Base-by-base conservation (phyloP, 2,329 filamentous ascomycete species). In the Phialophora tarda region DNA sequence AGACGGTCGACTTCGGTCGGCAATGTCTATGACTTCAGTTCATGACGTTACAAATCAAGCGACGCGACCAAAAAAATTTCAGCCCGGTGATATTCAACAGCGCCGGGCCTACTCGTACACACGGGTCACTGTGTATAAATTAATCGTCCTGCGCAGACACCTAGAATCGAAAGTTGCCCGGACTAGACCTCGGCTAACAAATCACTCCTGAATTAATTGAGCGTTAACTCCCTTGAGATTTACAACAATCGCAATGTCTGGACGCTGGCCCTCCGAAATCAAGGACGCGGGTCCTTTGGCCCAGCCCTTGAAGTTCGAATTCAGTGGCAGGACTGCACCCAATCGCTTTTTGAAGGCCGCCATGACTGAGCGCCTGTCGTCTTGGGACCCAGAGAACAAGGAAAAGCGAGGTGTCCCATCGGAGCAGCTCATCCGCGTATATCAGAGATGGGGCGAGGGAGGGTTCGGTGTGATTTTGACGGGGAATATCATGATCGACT, bases 261-360 rank as follows among this genome's bases (percentile, higher is more conserved):
- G 23, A 28, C 48, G 59, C 23, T 53, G 21, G 17, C 28, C 44
- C 5, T 67, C 69, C 48, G 68, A 71, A 11, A 61, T 72, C 38
- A 72, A 71, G 12, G 73, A 77, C 65, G 75, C 78, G 0, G 75
- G 78, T 1, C 77, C 81, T 0, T 75, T 86, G 21, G 82, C 76
- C 12, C 70, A 80, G 70, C 82, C 84, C 10, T 77, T 86, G 55
- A 74, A 77, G 21, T 85, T 84, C 68, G 75, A 77, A 28, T 85
- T 85, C 75, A 84, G 83, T 50, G 81, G 83, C 59, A 82, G 79
- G 64, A 84, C 82, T 1, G 87, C 87, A 1, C 83, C 83, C 50
- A 91, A 90, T 74, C 81, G 87, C n/a, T 87, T 90, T 72, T 75
- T 90, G 69, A 91, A 91, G 76, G 86, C 81, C 5, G 85, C 89